Evolutionary conservation across 305 asterid species (phyloP), one percentile per base, ranked within the genome.

Genomic region (Fraxinus baroniana): DNA sequence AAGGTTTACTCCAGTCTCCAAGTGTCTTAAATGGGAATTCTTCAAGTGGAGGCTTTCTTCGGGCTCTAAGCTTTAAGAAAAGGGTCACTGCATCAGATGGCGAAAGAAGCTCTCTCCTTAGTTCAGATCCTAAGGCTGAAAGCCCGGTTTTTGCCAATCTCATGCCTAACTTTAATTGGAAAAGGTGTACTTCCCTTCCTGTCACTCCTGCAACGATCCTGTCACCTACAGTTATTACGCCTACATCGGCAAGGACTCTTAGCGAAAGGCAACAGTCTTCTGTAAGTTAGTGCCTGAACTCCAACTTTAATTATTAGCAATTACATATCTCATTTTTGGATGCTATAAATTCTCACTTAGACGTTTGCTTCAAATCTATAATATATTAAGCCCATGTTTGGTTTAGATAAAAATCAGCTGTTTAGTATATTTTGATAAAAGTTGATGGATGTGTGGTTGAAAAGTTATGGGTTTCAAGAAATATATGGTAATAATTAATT

Each of bases 101-200:
- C 41, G 98, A 90, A 89, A 92, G 93, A 86, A 90, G 93, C 90
- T 87, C 92, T 81, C 98, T 95, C 79, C 95, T 93, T 26, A 82
- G 60, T 83, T 78, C 92, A n/a, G 94, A 94, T 79, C 55, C 89
- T 30, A 91, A 87, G 85, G 87, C 86, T 52, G 92, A 83, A 78
- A 92, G 94, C 89, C 95, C 97, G 2, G 79, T 80, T 80, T 72
- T 89, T 52, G 76, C 90, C 13, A 88, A 91, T 85, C 72, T 77
- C 46, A 22, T 79, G 74, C 77, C 93, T 3, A 77, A 73, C 15
- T 17, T 79, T 36, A 78, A 84, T 49, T 90, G 96, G 95, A 89
- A 85, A 78, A 91, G 91, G 87, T 89, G 97, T 81, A 82, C 91
- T 41, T 95, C 99, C 4, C 91, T 95, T 86, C 99, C 97, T 1